Evolutionary conservation across 2,329 filamentous ascomycete genomes (phyloP), one percentile per base, ranked within the genome.

Genomic region (Anthostomella pinea): DNA sequence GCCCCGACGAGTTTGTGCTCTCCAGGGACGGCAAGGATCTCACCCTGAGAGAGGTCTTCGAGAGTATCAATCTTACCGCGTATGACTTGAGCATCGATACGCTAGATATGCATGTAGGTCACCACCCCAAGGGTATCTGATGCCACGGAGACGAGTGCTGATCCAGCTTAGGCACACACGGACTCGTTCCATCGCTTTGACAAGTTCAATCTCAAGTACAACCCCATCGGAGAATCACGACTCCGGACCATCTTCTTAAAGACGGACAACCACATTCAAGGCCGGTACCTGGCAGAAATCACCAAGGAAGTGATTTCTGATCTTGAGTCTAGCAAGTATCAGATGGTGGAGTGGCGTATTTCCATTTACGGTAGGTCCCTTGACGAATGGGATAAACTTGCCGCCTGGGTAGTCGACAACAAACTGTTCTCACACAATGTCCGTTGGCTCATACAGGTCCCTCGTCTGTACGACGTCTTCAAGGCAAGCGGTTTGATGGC

Each of bases 171-270:
- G 83, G 91, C 93, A 16, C 93, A 98, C 58, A 96, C 88, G 8
- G 93, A 98, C 64, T 94, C 88, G 0, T 98, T 98, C 68, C 93
- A 98, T 65, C 87, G 93, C 4, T 98, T 98, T 60, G 93, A 98
- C 71, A 98, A 98, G 64, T 98, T 98, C 75, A 98, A 98, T 60
- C 72, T 98, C 38, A 98, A 98, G 62, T 98, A 98, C 61, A 98
- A 98, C 53, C 93, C 93, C 1, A 83, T 98, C 43, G 93, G 93
- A 32, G 93, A 98, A 65, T 97, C 93, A 27, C 83, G 93, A 37
- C 70, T 98, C 38, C 81, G 93, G 55, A 95, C 93, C n/a, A 98
- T 98, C 52, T 98, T 98, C 62, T 70, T 98, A 36, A 98, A 98
- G 69, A 98, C 93, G 8, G 93, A 98, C 65, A 98, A 98, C 60